Evolutionary conservation across 345 rosid genomes (phyloP).

Genomic region (Hypericum perforatum): DNA sequence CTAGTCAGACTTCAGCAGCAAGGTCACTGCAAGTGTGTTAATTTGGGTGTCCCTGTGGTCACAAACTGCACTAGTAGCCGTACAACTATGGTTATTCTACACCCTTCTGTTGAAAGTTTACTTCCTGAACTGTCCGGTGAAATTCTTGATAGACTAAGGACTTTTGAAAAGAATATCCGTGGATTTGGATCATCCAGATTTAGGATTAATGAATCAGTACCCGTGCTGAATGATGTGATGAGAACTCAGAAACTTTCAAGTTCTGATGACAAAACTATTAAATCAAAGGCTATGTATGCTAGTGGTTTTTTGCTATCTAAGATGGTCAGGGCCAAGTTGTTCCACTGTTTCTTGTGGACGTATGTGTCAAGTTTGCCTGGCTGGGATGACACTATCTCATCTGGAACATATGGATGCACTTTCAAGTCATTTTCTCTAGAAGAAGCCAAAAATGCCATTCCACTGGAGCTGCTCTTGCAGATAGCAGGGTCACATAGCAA

Average conservation of each 20-base stretch:
- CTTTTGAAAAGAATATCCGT: conserved; percentile 69
- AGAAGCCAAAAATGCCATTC: conserved; percentile 67
- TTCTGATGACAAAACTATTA: conserved; percentile 40
- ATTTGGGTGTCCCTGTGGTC: conserved; percentile 57
- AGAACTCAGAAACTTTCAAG: conserved; percentile 40
- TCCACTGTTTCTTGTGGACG: conserved; percentile 78
- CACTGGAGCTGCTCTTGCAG: conserved; percentile 78
- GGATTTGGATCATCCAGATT: conserved; percentile 43
- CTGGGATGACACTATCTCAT: conserved; percentile 38
- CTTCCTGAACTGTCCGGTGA: conserved; percentile 48
- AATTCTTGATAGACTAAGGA: conserved; percentile 66
- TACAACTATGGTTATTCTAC: conserved; percentile 52
- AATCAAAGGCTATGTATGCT: conserved; percentile 73
- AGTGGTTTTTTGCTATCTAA: conserved; percentile 92
- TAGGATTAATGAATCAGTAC: conserved; percentile 47
- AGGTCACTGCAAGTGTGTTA: conserved; percentile 65
- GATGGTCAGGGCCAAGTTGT: conserved; percentile 83
- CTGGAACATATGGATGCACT: conserved; percentile 25
- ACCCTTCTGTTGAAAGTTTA: conserved; percentile 56
- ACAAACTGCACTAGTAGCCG: conserved; percentile 71
- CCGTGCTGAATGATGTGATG: conserved; percentile 58
- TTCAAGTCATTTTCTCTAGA: conserved; percentile 58
- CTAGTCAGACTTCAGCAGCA: conserved; percentile 67
- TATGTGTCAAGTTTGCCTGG: conserved; percentile 41
- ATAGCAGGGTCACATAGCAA: conserved; percentile 67